These are phyloP conservation scores for Trichoderma brevicompactum DNA, from an alignment of 2,329 filamentous ascomycete genomes.

Conservation along the genomic window DNA sequence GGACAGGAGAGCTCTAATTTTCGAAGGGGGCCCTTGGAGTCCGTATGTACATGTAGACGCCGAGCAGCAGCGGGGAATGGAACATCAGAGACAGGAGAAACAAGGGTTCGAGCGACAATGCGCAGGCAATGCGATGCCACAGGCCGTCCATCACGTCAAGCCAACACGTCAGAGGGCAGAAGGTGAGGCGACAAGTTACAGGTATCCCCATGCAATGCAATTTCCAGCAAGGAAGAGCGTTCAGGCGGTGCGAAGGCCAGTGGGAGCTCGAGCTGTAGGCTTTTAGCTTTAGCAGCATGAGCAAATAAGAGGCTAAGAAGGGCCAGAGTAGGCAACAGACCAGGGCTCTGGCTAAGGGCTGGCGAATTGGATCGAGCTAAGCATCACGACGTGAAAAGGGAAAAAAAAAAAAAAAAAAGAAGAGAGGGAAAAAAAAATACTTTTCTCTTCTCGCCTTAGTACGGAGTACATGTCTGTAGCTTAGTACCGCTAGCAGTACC, in stretches of 20 bases:
- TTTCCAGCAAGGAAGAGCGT: constrained; percentile 12
- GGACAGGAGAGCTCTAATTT: constrained; percentile 16
- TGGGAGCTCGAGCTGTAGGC: background rate
- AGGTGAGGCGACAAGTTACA: background rate
- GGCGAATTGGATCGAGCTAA: background rate
- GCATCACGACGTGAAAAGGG: background rate
- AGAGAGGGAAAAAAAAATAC: background rate
- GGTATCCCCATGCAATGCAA: constrained; percentile 14
- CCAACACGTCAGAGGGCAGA: constrained; percentile 20
- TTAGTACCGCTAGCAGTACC: too few species aligned
- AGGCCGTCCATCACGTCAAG: constrained; percentile 22
- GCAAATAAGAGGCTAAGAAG: background rate
- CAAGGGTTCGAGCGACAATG: constrained; percentile 13
- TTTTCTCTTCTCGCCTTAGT: background rate
- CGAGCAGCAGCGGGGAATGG: constrained; percentile 5
- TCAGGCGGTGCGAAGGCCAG: background rate
- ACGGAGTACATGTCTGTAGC: too few species aligned
- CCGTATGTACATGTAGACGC: background rate
- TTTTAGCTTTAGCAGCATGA: background rate
- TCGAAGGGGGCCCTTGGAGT: background rate
- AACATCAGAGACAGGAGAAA: constrained; percentile 10
- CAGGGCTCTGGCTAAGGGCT: background rate
- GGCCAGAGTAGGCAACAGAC: background rate
- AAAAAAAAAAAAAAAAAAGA: background rate
- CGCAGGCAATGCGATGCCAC: constrained; percentile 15